Evolutionary conservation across 2,329 filamentous ascomycete genomes (phyloP).

Genomic region (Xylaria sp.): DNA sequence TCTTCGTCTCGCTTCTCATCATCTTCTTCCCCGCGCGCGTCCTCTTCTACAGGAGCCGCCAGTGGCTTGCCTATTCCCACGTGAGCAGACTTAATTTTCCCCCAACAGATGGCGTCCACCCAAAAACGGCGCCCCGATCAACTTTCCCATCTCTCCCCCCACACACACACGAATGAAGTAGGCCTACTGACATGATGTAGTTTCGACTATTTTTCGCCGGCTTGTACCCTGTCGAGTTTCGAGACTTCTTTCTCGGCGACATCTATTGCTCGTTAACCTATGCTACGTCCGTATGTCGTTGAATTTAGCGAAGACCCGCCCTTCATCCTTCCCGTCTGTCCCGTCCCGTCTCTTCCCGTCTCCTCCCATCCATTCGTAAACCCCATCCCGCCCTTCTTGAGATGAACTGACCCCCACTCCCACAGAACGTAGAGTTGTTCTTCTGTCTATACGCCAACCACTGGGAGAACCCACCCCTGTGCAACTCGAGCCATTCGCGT

Average conservation of each 20-base stretch:
- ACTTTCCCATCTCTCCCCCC: not conserved
- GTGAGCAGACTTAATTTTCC: slow-evolving; percentile 60
- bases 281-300: slow-evolving; percentile 76
- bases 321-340: no score
- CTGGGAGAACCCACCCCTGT: slow-evolving; percentile 79
- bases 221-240: slow-evolving; percentile 92
- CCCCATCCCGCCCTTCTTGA: not conserved
- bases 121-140: no score
- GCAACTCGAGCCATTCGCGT: slow-evolving; percentile 87
- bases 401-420: no score
- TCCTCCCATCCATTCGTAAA: no score
- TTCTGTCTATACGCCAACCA: slow-evolving; percentile 89
- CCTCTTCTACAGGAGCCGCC: slow-evolving; percentile 79
- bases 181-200: slow-evolving; percentile 55
- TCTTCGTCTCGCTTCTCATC: slow-evolving; percentile 72
- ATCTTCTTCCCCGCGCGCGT: slow-evolving; percentile 80
- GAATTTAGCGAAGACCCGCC: not conserved
- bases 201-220: slow-evolving; percentile 88
- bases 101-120: no score
- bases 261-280: slow-evolving; percentile 98
- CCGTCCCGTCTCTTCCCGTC: no score
- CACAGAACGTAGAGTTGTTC: slow-evolving; percentile 87
- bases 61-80: slow-evolving; percentile 91
- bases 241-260: slow-evolving; percentile 96
- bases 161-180: not conserved